These are phyloP conservation scores for Phytopythium sindhum DNA, from an alignment of 352 stramenopile species.

Conservation along the genomic window DNA sequence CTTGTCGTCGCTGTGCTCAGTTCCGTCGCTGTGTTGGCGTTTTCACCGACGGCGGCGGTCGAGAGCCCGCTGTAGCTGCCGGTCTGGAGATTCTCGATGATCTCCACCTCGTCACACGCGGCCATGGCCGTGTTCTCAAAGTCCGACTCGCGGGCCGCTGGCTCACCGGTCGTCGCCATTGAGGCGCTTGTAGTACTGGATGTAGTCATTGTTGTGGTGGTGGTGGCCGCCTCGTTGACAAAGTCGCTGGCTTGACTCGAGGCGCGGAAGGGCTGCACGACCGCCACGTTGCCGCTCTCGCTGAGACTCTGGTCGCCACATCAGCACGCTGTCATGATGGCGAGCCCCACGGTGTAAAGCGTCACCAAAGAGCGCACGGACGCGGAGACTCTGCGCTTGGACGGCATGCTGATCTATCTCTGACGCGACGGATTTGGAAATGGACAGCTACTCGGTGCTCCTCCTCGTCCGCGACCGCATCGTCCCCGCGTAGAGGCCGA, in stretches of 20 bases:
- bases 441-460: background rate
- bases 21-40: background rate
- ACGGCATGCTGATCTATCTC: background rate
- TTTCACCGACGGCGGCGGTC: background rate
- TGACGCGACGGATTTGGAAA: background rate
- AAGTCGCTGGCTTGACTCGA: slow-evolving; percentile 7
- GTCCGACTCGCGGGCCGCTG: slow-evolving; percentile 4
- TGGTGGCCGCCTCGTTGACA: slow-evolving; percentile 6
- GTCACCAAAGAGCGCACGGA: background rate
- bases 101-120: slow-evolving; percentile 6
- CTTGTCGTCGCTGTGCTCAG: slow-evolving; percentile 7
- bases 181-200: background rate
- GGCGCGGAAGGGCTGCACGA: background rate
- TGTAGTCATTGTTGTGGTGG: slow-evolving; percentile 2
- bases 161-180: background rate
- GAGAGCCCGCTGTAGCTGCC: slow-evolving; percentile 9
- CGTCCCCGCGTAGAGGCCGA: background rate
- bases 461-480: background rate
- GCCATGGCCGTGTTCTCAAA: slow-evolving; percentile 19
- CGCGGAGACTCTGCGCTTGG: background rate
- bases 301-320: background rate
- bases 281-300: background rate
- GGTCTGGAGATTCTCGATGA: slow-evolving; percentile 13
- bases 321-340: background rate
- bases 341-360: background rate